phyloP scores from a whole-genome alignment of 345 rosid genomes.

The Melastoma malabathricum region DNA sequence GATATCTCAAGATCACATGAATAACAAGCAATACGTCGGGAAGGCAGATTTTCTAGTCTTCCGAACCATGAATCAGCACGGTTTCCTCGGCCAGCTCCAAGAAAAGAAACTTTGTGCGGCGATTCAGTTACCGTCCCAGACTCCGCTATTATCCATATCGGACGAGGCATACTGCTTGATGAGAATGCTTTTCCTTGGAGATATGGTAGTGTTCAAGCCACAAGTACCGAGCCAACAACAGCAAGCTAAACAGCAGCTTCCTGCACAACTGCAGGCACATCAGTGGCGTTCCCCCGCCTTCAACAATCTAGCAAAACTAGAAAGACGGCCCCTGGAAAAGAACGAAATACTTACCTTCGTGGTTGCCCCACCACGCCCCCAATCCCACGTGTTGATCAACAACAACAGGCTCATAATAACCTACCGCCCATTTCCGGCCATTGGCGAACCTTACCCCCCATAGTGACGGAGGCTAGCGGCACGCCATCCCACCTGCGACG shows the following conservation, averaged over 20 bases:
- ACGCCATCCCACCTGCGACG: no score
- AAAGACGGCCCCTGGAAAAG: no score
- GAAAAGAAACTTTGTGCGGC: constrained; percentile 99
- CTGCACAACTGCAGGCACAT: no score
- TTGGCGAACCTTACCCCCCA: no score
- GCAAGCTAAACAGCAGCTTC: neutral
- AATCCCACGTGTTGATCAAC: no score
- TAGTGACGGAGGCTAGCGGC: no score
- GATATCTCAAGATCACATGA: constrained; percentile 96
- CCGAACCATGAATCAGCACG: constrained; percentile 94
- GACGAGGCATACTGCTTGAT: constrained; percentile 90
- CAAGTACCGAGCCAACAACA: constrained; percentile 68
- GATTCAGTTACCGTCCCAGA: constrained; percentile 89
- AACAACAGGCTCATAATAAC: no score
- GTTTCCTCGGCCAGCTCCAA: constrained; percentile 87
- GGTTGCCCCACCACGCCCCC: no score
- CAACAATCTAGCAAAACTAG: no score
- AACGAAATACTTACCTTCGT: no score
- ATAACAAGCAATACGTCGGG: constrained; percentile 94
- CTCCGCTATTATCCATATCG: constrained; percentile 78
- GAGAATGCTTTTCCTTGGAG: constrained; percentile 98
- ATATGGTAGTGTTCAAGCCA: constrained; percentile 93
- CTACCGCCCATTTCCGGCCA: no score
- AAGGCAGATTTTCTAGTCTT: constrained; percentile 94
- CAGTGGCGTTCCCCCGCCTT: no score